These are phyloP conservation scores for Boletus subparvulus DNA, from an alignment of 768 basidiomycete genomes.

Conservation along the genomic window DNA sequence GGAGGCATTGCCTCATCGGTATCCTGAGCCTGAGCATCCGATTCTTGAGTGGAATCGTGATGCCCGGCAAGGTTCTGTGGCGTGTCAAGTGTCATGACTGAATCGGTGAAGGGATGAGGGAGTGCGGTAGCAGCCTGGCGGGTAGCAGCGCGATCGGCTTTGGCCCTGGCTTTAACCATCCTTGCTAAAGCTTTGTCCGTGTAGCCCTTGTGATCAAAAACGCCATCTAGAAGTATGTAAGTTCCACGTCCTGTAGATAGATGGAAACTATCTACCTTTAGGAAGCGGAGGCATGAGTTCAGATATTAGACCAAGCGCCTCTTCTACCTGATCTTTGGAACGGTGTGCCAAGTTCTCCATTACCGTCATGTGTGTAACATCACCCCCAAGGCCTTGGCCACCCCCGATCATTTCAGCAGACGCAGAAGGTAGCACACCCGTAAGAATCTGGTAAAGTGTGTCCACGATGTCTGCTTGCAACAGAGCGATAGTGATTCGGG, in stretches of 20 bases:
- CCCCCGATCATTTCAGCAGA: conserved; percentile 51
- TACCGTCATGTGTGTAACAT: conserved; percentile 93
- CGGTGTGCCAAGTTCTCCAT: conserved; percentile 97
- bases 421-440: conserved; percentile 83
- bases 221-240: conserved; percentile 63
- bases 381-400: conserved; percentile 80
- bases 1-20: conserved; percentile 37
- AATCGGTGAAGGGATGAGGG: conserved; percentile 30
- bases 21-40: conserved; percentile 44
- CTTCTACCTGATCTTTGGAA: conserved; percentile 96
- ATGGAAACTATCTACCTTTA: conserved; percentile 56
- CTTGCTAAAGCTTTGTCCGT: conserved; percentile 81
- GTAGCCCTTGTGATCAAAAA: conserved; percentile 90
- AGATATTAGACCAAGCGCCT: conserved; percentile 82
- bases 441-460: conserved; percentile 92
- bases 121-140: conserved; percentile 47
- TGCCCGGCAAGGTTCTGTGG: conserved; percentile 13
- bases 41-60: conserved; percentile 30
- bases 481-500: conserved; percentile 81
- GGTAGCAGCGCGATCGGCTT: conserved; percentile 73
- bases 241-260: background rate
- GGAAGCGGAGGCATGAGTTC: conserved; percentile 93
- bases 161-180: conserved; percentile 79
- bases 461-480: conserved; percentile 92
- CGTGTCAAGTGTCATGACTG: conserved; percentile 21